phyloP scores from a whole-genome alignment of 805 yeast genomes.

The Candida schatavii region DNA sequence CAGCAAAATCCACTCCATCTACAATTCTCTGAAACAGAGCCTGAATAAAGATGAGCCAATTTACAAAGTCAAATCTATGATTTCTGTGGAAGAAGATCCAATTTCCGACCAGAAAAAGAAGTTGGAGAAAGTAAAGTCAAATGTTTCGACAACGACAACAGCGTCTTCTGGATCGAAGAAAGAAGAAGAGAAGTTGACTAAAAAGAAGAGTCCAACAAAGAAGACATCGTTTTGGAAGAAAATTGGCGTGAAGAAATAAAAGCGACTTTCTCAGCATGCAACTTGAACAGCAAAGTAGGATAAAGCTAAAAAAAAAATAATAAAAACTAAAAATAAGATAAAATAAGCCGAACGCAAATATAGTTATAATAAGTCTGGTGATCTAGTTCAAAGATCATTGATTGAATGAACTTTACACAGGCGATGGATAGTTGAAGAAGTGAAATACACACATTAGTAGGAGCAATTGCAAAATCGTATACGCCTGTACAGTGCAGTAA shows the following conservation, averaged over 20 bases:
- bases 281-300: no score
- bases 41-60: conserved; percentile 16
- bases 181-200: conserved; percentile 5
- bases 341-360: not conserved
- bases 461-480: no score
- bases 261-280: no score
- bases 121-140: conserved; percentile 9
- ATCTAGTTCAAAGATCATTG: no score
- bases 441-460: no score
- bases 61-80: conserved; percentile 41
- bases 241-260: conserved; percentile 21
- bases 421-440: no score
- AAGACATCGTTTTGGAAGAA: conserved; percentile 22
- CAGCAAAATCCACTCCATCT: conserved; percentile 36
- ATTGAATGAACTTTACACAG: no score
- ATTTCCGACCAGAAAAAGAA: conserved; percentile 19
- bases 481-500: no score
- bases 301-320: no score
- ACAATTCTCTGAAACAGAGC: conserved; percentile 18
- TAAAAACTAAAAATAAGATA: no score
- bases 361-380: no score
- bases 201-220: conserved; percentile 9
- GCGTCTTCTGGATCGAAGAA: conserved; percentile 11
- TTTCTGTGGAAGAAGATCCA: conserved; percentile 31
- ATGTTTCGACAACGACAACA: conserved; percentile 5